A percentile compares a stretch with the other conserved stretches of the same genome.
These are phyloP conservation scores for Aureobasidium sp. DNA, from an alignment of 2,329 filamentous ascomycete species.

Conservation along the genomic window DNA sequence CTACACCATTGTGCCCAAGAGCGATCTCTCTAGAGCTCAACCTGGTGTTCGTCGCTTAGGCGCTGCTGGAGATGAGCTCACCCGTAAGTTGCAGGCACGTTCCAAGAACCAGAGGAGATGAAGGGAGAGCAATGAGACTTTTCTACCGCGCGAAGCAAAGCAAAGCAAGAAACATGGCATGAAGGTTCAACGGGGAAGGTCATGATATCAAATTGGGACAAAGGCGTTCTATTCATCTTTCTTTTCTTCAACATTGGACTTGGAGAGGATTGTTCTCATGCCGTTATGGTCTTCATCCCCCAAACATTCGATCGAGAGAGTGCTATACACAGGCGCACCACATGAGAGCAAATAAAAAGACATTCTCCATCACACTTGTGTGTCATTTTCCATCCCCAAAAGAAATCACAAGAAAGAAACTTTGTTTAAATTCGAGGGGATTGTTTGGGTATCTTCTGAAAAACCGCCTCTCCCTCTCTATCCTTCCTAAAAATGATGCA, in stretches of 20 bases:
- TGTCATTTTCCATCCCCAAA: no score
- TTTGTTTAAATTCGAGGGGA: no score
- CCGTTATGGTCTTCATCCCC: neutral
- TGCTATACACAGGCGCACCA: no score
- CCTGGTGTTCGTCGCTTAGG: conserved; percentile 21
- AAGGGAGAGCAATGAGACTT: neutral
- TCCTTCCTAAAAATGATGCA: no score
- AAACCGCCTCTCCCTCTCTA: no score
- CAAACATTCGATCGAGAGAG: neutral
- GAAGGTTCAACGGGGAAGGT: neutral
- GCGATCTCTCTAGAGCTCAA: conserved; percentile 32
- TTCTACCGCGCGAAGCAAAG: neutral
- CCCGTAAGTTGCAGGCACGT: conserved; percentile 23
- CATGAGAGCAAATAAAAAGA: no score
- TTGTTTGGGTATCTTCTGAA: no score
- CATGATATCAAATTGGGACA: neutral
- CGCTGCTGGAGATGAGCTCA: conserved; percentile 23
- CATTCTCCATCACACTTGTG: no score
- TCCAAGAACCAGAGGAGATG: neutral
- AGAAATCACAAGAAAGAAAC: no score
- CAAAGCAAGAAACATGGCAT: neutral
- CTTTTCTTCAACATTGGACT: neutral
- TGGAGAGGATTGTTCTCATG: neutral
- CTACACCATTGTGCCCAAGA: conserved; percentile 56
- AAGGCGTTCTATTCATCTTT: neutral